Conservation (phyloP, 805 yeast species). For the Debaryomyces prosopidis region DNA sequence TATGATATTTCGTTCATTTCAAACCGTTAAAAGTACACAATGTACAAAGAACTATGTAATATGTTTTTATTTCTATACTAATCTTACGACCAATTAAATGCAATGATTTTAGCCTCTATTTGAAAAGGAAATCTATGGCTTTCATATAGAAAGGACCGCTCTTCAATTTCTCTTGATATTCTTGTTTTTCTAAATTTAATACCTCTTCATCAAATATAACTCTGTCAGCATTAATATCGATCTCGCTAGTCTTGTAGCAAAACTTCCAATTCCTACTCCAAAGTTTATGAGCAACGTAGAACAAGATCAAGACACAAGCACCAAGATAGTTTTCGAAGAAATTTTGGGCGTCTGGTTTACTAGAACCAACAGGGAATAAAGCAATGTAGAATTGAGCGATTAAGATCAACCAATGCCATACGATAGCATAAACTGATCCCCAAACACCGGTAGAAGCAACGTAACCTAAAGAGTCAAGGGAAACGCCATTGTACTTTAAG, state of each 20-base stretch:
- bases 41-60: too few relatives aligned
- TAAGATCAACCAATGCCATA: conserved; percentile 32
- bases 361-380: conserved; percentile 36
- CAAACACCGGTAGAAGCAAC: conserved; percentile 40
- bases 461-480: conserved; percentile 31
- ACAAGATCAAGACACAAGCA: conserved; percentile 29
- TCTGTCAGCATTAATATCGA: conserved; percentile 31
- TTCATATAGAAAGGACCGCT: conserved; percentile 14
- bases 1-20: not conserved
- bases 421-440: conserved; percentile 38
- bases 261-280: conserved; percentile 31
- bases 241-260: conserved; percentile 25
- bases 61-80: too few relatives aligned
- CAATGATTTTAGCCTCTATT: too few relatives aligned
- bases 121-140: too few relatives aligned
- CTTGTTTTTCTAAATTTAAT: conserved; percentile 29
- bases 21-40: too few relatives aligned
- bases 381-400: conserved; percentile 48
- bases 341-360: conserved; percentile 24
- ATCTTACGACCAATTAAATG: too few relatives aligned
- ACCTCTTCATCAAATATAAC: conserved; percentile 36
- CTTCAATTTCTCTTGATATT: conserved; percentile 20
- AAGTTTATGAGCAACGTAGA: conserved; percentile 35
- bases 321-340: conserved; percentile 38
- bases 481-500: conserved; percentile 30